phyloP scores from a whole-genome alignment of 225 moss, liverwort and hornwort genomes.

The Bryum argenteum region DNA sequence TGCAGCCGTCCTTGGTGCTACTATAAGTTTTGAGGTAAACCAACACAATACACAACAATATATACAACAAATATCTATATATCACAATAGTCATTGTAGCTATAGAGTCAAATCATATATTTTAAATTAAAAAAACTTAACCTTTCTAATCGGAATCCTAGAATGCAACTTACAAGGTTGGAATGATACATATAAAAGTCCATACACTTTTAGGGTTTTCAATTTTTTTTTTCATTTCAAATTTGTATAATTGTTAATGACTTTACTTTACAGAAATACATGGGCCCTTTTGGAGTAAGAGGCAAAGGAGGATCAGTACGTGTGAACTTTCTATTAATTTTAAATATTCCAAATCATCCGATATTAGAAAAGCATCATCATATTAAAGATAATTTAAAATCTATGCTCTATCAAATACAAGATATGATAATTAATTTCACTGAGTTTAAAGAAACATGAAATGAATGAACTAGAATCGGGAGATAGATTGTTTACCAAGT shows the following conservation, averaged over 20 bases:
- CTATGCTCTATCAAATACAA: no score
- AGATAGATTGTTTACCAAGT: no score
- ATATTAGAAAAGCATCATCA: no score
- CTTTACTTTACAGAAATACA: conserved; percentile 13
- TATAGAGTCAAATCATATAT: background rate
- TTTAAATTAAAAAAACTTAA: no score
- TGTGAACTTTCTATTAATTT: background rate
- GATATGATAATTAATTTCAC: no score
- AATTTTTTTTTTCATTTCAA: background rate
- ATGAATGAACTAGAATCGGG: no score
- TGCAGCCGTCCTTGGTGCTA: conserved; percentile 15
- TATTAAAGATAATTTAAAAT: no score
- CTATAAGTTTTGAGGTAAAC: conserved; percentile 20
- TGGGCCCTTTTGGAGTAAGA: conserved; percentile 24
- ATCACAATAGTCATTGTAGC: rapidly evolving
- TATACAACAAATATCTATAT: background rate
- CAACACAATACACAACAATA: no score
- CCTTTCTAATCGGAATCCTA: no score
- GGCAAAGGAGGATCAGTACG: conserved; percentile 22
- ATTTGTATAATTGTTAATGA: background rate
- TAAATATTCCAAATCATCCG: no score
- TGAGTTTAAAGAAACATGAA: no score
- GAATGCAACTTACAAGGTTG: no score
- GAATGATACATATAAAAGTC: background rate
- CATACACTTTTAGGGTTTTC: background rate